Percentiles rank a stretch among this genome's conserved stretches.
Evolutionary conservation across 176 grass and related monocot species (phyloP).

Genomic region (Thinopyrum elongatum): DNA sequence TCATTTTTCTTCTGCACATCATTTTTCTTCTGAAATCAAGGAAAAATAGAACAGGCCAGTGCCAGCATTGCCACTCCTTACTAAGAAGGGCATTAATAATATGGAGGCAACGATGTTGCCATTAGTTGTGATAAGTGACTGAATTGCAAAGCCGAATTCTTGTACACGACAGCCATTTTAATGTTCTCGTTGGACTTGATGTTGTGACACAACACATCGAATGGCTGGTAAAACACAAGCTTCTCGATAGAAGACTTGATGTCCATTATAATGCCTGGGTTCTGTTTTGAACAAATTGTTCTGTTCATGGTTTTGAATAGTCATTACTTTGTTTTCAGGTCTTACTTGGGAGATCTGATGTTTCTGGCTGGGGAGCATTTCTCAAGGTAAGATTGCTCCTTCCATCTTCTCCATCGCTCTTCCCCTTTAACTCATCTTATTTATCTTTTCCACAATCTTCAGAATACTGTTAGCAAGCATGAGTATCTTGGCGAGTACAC

Average conservation of each 20-base stretch:
- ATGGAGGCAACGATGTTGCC: background rate
- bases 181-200: background rate
- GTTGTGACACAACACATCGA: background rate
- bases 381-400: constrained; percentile 60
- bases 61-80: background rate
- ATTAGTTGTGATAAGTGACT: constrained; percentile 14
- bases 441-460: constrained; percentile 32
- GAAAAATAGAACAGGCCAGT: background rate
- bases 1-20: background rate
- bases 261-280: constrained; percentile 3
- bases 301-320: background rate
- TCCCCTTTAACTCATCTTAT: background rate
- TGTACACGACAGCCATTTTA: background rate
- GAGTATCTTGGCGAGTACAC: constrained; percentile 98
- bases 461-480: constrained; percentile 95
- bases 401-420: background rate
- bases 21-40: background rate
- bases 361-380: constrained; percentile 97
- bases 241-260: background rate
- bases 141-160: background rate
- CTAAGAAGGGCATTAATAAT: background rate
- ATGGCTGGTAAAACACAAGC: background rate
- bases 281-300: constrained; percentile 1
- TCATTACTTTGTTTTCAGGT: constrained; percentile 45
- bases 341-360: constrained; percentile 90